phyloP scores from a whole-genome alignment of 768 basidiomycete genomes.

The Hypholoma sublateritium region DNA sequence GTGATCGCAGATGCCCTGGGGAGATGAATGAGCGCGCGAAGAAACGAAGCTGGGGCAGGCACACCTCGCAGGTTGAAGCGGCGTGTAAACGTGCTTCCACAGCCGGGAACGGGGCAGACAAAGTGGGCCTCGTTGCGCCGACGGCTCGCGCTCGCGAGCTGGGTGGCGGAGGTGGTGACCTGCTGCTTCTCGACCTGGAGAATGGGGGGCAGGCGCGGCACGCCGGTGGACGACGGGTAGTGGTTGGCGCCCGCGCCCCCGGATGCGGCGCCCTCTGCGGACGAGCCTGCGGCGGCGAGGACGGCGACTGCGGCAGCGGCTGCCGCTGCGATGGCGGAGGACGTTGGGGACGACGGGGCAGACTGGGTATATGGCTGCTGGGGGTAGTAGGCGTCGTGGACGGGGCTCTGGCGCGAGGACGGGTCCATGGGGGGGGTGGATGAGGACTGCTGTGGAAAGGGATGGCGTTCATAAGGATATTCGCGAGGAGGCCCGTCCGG shows the following conservation, averaged over 20 bases:
- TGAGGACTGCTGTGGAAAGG: conserved; percentile 22
- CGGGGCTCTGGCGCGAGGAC: conserved; percentile 27
- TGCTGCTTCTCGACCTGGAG: conserved; percentile 92
- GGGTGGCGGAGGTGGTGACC: conserved; percentile 93
- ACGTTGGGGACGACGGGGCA: conserved; percentile 52
- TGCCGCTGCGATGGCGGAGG: conserved; percentile 48
- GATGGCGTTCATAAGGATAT: conserved; percentile 38
- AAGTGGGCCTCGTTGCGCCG: conserved; percentile 91
- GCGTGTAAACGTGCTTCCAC: conserved; percentile 96
- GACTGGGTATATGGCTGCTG: conserved; percentile 44
- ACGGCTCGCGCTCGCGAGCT: conserved; percentile 86
- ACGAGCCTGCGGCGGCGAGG: conserved; percentile 38
- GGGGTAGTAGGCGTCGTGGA: conserved; percentile 43
- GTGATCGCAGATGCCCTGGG: conserved; percentile 87
- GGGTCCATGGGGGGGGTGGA: conserved; percentile 21
- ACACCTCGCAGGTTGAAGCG: conserved; percentile 84
- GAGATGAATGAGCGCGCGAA: conserved; percentile 10
- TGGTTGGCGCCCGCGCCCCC: conserved; percentile 54
- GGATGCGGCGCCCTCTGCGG: conserved; percentile 27
- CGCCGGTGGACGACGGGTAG: conserved; percentile 51
- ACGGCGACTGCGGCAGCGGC: conserved; percentile 12
- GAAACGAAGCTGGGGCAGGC: conserved; percentile 8
- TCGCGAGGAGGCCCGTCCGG: conserved; percentile 40
- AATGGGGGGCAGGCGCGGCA: conserved; percentile 73
- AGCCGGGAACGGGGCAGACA: conserved; percentile 91